Evolutionary conservation across 176 grass and related monocot genomes (phyloP).

Genomic region (Elaeis guineensis): DNA sequence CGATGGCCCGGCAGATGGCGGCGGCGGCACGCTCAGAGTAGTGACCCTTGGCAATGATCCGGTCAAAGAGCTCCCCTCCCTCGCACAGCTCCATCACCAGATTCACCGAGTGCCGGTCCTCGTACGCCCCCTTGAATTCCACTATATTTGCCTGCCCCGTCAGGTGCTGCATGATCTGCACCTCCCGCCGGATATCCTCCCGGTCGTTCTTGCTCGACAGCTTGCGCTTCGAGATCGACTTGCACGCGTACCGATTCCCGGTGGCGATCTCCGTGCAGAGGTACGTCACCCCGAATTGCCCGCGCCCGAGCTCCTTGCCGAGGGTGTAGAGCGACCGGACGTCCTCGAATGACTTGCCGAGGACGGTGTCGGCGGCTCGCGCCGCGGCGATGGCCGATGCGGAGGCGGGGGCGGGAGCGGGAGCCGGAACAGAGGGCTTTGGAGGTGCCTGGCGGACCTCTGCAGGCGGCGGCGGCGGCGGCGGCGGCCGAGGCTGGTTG

Average conservation of each 20-base stretch:
- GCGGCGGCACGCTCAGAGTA: too few relatives aligned
- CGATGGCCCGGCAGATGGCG: too few relatives aligned
- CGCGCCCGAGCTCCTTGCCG: constrained; percentile 89
- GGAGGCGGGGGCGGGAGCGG: constrained; percentile 8
- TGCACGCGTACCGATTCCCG: constrained; percentile 80
- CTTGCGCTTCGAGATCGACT: constrained; percentile 96
- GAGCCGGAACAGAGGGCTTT: background rate
- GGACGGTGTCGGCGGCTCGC: constrained; percentile 42
- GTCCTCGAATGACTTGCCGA: constrained; percentile 60
- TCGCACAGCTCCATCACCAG: constrained; percentile 97
- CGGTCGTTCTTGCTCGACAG: constrained; percentile 67
- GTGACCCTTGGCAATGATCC: too few relatives aligned
- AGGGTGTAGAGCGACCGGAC: constrained; percentile 60
- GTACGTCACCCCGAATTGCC: constrained; percentile 94
- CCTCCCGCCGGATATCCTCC: constrained; percentile 89
- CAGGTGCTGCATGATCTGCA: constrained; percentile 96
- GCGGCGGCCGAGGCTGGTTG: constrained; percentile 28
- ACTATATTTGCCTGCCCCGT: constrained; percentile 92
- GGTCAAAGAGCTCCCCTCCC: too few relatives aligned
- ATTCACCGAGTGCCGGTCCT: constrained; percentile 82
- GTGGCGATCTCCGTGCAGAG: constrained; percentile 78
- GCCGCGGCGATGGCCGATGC: background rate
- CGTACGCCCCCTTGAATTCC: constrained; percentile 76
- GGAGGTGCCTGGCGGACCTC: constrained; percentile 29
- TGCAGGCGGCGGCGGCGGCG: constrained; percentile 7